Conservation (phyloP, 768 basidiomycete species). For the Phylloporus arenicola region DNA sequence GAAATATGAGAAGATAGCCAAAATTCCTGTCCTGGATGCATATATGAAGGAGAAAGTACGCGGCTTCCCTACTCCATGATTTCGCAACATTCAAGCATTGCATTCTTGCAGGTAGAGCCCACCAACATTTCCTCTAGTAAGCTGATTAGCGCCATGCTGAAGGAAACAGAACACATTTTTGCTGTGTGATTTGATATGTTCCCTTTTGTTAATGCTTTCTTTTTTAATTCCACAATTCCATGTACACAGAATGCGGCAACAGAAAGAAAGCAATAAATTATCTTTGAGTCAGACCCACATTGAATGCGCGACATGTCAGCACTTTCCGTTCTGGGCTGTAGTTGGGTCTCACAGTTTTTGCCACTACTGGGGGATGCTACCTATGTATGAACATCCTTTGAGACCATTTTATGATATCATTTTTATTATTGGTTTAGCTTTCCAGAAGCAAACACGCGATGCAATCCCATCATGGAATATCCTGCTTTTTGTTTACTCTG, state of each 20-base stretch:
- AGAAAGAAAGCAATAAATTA: constrained; percentile 67
- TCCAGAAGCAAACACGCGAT: constrained; percentile 45
- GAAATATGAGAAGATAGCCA: constrained; percentile 80
- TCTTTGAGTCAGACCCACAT: constrained; percentile 49
- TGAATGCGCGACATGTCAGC: constrained; percentile 62
- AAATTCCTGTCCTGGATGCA: constrained; percentile 62
- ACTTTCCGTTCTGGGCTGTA: constrained; percentile 70
- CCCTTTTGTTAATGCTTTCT: neutral
- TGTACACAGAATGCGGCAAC: constrained; percentile 56
- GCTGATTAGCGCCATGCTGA: constrained; percentile 60
- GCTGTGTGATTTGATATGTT: constrained; percentile 69
- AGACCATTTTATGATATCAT: neutral
- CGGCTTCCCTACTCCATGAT: neutral
- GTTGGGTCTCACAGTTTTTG: constrained; percentile 69
- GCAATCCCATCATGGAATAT: constrained; percentile 65
- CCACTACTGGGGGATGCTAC: constrained; percentile 58
- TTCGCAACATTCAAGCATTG: neutral
- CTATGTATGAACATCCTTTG: constrained; percentile 35
- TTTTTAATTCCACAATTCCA: neutral
- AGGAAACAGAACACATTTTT: constrained; percentile 72
- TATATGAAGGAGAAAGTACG: constrained; percentile 78
- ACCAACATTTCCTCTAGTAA: constrained; percentile 65
- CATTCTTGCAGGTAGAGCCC: constrained; percentile 51
- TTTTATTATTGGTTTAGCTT: constrained; percentile 37
- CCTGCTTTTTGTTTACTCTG: constrained; percentile 73